Base-by-base conservation (phyloP, 1,139 yeast genomes). In the Blastobotrys aristatus region DNA sequence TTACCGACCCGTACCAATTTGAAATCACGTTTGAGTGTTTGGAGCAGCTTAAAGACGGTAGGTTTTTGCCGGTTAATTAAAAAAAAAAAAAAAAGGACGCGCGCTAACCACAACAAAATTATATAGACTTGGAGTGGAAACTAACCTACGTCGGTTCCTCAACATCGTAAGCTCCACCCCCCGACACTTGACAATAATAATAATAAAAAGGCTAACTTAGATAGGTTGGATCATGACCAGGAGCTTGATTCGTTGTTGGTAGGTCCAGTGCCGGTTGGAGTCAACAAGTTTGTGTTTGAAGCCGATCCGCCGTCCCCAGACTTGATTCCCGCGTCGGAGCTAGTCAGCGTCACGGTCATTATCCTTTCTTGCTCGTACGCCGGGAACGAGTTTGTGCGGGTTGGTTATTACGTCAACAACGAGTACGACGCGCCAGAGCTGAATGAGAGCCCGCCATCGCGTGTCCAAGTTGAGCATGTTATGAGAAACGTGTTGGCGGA, bases 231-330 rank as follows among this genome's bases (percentile, higher is more conserved):
- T 57, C 97, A 92, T 59, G 99, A 92, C 66, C 98, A 94, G 68
- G 97, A 90, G 63, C 72, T 92, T 49, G 99, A 92, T 63, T 88
- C 97, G 1, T 82, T 94, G 40, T 72, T 94, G 22, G 99, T 92
- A 3, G 98, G 99, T 0, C 99, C 98, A 0, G 96, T 92, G 3
- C 99, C 98, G 0, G 95, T 92, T 3, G 99, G 99, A 0, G 82
- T 92, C 46, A 92, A 92, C 64, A 90, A 92, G 67, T 94, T 92
- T 59, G 75, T 90, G 16, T 86, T 92, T 64, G 81, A 87, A 30
- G 97, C 98, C 0, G 97, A 92, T 60, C 96, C 99, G 0, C 98
- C 98, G 1, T 82, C 92, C 2, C 95, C 97, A 0, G 97, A 92
- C 57, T 70, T 90, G 55, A 92, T 92, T 56, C 98, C 99, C 1